phyloP scores from a whole-genome alignment of 306 rosid genomes.

The Prunus salicina region DNA sequence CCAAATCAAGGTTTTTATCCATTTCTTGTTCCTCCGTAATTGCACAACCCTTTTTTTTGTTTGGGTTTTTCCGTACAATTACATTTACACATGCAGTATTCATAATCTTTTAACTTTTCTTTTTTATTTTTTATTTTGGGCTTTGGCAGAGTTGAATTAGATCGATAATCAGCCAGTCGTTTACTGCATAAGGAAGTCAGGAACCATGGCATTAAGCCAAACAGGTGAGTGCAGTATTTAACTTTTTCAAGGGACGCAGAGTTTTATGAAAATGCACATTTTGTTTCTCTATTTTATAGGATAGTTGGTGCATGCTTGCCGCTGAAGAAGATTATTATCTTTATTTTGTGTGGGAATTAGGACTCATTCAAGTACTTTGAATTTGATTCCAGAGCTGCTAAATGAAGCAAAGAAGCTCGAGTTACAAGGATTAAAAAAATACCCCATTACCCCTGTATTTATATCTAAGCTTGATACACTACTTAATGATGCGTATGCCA shows the following conservation, averaged over 20 bases:
- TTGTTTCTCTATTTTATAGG: not conserved
- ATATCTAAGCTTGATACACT: constrained; percentile 1
- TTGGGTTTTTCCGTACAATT: not conserved
- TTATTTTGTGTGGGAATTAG: not conserved
- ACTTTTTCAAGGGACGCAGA: not conserved
- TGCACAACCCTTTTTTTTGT: not conserved
- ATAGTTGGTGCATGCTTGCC: not conserved
- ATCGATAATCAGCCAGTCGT: not conserved
- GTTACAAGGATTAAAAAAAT: not conserved
- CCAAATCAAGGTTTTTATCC: not conserved
- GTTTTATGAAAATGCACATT: not conserved
- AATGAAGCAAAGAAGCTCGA: constrained; percentile 10
- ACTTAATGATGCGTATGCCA: not conserved
- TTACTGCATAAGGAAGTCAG: not conserved
- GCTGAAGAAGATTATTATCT: not conserved
- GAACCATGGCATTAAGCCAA: not conserved
- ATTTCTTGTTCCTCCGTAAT: not conserved
- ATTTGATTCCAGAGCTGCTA: constrained; percentile 2
- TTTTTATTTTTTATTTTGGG: not conserved
- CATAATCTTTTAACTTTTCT: not conserved
- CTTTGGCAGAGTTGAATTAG: not conserved
- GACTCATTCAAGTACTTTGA: not conserved
- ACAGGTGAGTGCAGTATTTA: not conserved
- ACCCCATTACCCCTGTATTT: not conserved
- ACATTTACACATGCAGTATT: not conserved